A percentile compares a stretch with the other conserved stretches of the same genome.
Conservation (phyloP, 2,329 filamentous ascomycete genomes). For the Neofusicoccum parvum region DNA sequence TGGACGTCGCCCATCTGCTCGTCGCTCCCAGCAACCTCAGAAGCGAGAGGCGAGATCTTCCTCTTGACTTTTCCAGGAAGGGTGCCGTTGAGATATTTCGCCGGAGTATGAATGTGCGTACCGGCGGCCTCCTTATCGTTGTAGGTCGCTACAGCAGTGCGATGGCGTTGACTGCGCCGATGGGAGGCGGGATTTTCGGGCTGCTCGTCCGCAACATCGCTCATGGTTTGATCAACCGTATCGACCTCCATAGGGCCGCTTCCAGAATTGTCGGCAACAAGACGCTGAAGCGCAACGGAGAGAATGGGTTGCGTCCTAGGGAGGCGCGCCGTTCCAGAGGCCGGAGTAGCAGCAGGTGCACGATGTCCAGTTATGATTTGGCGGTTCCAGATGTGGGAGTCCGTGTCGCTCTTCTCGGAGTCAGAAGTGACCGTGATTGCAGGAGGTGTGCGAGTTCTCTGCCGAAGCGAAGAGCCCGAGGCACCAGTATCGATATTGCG, state of each 20-base stretch:
- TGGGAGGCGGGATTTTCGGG: too few relatives aligned
- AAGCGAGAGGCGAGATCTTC: background rate
- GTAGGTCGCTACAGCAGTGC: too few relatives aligned
- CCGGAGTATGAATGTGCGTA: too few relatives aligned
- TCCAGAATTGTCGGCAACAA: background rate
- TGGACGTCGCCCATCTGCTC: background rate
- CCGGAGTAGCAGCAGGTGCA: background rate
- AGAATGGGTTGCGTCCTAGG: background rate
- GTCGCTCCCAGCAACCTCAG: background rate
- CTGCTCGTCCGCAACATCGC: background rate
- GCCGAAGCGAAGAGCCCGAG: too few relatives aligned
- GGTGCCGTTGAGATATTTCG: too few relatives aligned
- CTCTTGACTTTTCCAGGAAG: background rate
- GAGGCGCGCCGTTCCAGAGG: background rate
- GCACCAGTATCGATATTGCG: too few relatives aligned
- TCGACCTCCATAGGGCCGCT: background rate
- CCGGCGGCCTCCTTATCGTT: too few relatives aligned
- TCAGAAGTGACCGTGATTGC: background rate
- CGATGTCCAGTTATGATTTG: background rate
- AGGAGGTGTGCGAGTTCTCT: too few relatives aligned
- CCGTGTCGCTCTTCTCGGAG: background rate
- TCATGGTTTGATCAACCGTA: background rate
- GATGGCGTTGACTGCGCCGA: too few relatives aligned
- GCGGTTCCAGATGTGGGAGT: too few relatives aligned
- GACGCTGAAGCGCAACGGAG: background rate